A percentile compares a stretch with the other conserved stretches of the same genome.
Evolutionary conservation across 805 yeast species (phyloP).

Genomic region (Saccharomycopsis capsularis): DNA sequence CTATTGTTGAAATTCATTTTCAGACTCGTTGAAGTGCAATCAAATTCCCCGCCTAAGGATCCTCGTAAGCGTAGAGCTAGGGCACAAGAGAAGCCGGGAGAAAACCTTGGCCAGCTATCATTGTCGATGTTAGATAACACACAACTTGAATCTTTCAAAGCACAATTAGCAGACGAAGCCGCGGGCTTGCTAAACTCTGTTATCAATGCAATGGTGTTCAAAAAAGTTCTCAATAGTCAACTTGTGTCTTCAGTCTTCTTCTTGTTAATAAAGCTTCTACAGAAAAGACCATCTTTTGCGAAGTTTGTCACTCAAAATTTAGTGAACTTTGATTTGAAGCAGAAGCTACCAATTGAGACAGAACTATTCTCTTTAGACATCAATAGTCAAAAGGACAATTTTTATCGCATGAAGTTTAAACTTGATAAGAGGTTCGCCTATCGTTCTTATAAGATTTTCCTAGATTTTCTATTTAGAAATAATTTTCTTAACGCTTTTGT

Average conservation of each 20-base stretch:
- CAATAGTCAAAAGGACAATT: constrained; percentile 4
- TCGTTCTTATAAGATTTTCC: constrained; percentile 13
- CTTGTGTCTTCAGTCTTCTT: constrained; percentile 15
- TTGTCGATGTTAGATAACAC: background rate
- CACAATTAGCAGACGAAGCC: constrained; percentile 8
- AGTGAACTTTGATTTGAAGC: constrained; percentile 7
- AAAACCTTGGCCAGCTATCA: background rate
- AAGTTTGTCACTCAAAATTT: constrained; percentile 1
- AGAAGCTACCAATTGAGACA: constrained; percentile 4
- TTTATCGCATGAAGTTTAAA: constrained; percentile 14
- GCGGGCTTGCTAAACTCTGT: constrained; percentile 5
- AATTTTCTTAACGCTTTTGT: constrained; percentile 9
- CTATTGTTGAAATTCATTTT: constrained; percentile 12
- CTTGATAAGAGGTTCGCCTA: constrained; percentile 10
- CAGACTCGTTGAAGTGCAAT: constrained; percentile 10
- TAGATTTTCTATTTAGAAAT: constrained; percentile 16
- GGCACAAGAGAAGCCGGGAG: background rate
- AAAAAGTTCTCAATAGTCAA: constrained; percentile 11
- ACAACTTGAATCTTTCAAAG: background rate
- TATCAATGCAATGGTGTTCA: constrained; percentile 1
- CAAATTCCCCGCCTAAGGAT: constrained; percentile 10
- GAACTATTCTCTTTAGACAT: constrained; percentile 4
- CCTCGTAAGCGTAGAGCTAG: constrained; percentile 18
- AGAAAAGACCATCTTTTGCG: constrained; percentile 11
- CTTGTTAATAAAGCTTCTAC: constrained; percentile 13